Base-by-base conservation (phyloP, 176 grass and related monocot species). In the Coix lacrymajobi region DNA sequence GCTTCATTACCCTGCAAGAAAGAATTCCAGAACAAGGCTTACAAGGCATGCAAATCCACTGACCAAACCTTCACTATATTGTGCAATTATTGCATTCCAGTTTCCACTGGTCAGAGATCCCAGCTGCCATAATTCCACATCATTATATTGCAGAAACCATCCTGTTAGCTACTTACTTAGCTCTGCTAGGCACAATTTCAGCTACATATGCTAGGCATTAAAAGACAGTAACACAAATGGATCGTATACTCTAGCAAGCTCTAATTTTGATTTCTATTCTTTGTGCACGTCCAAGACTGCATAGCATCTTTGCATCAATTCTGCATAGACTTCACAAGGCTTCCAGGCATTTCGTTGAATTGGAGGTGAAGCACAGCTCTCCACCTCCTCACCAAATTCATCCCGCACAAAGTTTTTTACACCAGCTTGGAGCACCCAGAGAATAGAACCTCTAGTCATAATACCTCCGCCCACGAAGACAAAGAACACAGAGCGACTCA, bases 1-100 rank as follows among this genome's bases (percentile, higher is more conserved):
- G 46, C 69, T 54, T 60, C 69, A 62, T 34, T 67, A 85, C 73
- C 79, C 95, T 98, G 79, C 62, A 81, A 88, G 41, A 89, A 41
- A 80, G 17, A 43, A 80, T 69, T n/a, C 9, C 29, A 71, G 38
- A 62, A 72, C 77, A 33, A 86, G 56, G 37, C 57, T 45, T 78
- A 63, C 22, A 19, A 71, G 28, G 44, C 4, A 13, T 7, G 8
- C 68, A 71, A 65, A 66, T 71, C 32, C 8, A 70, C 13, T 81
- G 11, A 16, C 66, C 56, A 60, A 83, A 73, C 32, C 9, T 29
- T 71, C 41, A 73, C 39, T 83, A 29, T 11, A 60, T 63, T 73
- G 41, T 62, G 54, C 34, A 77, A 56, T 39, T 57, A 65, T 19
- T 11, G 16, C 48, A 39, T 30, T 80, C 71, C 75, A 71, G 12